These are phyloP conservation scores for Schizosaccharomyces cryophilus DNA, from an alignment of 805 yeast genomes.

Conservation along the genomic window DNA sequence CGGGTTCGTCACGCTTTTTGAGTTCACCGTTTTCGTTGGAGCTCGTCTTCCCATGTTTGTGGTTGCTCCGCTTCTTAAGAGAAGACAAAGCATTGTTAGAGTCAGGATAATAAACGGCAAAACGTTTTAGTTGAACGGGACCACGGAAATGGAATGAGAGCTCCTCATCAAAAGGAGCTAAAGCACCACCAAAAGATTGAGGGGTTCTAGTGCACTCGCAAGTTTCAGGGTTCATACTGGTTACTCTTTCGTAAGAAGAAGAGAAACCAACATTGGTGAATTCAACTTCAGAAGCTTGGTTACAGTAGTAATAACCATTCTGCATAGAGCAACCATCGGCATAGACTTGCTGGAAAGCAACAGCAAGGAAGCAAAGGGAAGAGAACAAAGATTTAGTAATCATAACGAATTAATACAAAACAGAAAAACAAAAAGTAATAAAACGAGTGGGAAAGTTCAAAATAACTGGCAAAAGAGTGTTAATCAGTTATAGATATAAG, in stretches of 20 bases:
- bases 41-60: slow-evolving; percentile 14
- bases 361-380: background rate
- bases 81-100: slow-evolving; percentile 8
- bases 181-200: slow-evolving; percentile 37
- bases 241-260: slow-evolving; percentile 62
- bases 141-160: slow-evolving; percentile 77
- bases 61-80: slow-evolving; percentile 52
- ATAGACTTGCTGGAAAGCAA: background rate
- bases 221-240: slow-evolving; percentile 43
- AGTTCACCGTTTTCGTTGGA: slow-evolving; percentile 14
- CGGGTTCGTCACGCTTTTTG: slow-evolving; percentile 7
- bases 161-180: slow-evolving; percentile 70
- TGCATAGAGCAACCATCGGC: slow-evolving; percentile 17
- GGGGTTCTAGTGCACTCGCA: slow-evolving; percentile 47
- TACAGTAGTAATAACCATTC: slow-evolving; percentile 69
- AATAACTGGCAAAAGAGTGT: no score
- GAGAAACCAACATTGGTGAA: slow-evolving; percentile 60
- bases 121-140: slow-evolving; percentile 53
- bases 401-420: background rate
- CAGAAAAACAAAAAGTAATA: background rate
- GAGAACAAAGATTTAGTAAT: background rate
- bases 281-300: slow-evolving; percentile 36
- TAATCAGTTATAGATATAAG: no score
- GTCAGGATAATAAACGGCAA: slow-evolving; percentile 53
- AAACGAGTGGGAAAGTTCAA: background rate